Evolutionary conservation across 2,329 filamentous ascomycete species (phyloP), one percentile per base, ranked within the genome.

Genomic region (Arthrinium phaeospermum): DNA sequence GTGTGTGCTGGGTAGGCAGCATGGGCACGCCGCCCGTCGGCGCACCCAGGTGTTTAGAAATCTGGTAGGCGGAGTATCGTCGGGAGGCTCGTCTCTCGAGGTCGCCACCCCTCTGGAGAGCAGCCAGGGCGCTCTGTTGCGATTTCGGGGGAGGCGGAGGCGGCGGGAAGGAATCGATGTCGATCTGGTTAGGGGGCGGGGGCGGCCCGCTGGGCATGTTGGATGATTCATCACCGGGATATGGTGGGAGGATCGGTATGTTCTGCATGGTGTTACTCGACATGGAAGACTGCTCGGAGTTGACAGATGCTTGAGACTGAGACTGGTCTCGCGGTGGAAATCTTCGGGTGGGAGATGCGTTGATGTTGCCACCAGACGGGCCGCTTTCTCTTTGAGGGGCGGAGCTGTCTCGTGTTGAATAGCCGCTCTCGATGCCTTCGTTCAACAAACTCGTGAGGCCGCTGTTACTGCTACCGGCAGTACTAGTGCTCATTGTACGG

Each of bases 31-130:
- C 94, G 82, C 92, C 95, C 22, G 93, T 89, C 51, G 92, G 92
- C 22, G 91, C 89, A 14, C 96, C 96, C 1, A 98, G 86, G 78
- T 98, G 95, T 80, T 98, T 98, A 67, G 94, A 94, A 76, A 99
- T 97, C 79, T 99, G 96, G 80, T 98, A 99, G 70, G 95, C 93
- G 1, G 96, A 98, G 80, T 98, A 99, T 78, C 96, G 89, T 76
- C 96, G 89, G 19, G 96, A 99, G 0, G 96, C 96, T 80, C 96
- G 90, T 79, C 96, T 90, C 83, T 99, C 96, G 69, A 99, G 85
- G 76, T 98, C 95, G 27, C 96, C 96, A 46, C 95, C 95, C 82
- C 95, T 91, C 82, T 98, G 96, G 75, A 99, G 83, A 69, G 95
- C 95, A 68, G 94, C 94, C 70, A 99, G 86, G 6, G 96, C 96